phyloP scores from a whole-genome alignment of 768 basidiomycete genomes.

The Leccinum sublutescens region DNA sequence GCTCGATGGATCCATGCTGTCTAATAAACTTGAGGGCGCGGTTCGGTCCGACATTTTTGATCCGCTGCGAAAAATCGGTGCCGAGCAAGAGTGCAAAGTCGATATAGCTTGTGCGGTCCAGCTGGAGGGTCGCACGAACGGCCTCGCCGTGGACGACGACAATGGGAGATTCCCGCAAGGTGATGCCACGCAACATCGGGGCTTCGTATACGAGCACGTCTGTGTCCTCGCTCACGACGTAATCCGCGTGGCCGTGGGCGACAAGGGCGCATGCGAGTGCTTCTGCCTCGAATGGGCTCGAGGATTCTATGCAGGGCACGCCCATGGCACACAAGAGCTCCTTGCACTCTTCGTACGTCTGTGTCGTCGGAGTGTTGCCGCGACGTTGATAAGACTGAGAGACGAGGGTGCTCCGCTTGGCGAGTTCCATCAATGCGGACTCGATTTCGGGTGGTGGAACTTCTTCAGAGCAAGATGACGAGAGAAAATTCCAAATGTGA shows the following conservation, averaged over 20 bases:
- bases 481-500: conserved; percentile 52
- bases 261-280: conserved; percentile 81
- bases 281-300: conserved; percentile 78
- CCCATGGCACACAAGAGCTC: conserved; percentile 77
- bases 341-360: conserved; percentile 70
- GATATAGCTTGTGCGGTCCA: conserved; percentile 60
- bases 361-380: conserved; percentile 55
- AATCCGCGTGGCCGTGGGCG: conserved; percentile 73
- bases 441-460: conserved; percentile 20
- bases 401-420: conserved; percentile 53
- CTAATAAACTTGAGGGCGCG: conserved; percentile 77
- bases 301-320: conserved; percentile 69
- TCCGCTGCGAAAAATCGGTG: conserved; percentile 86
- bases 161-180: conserved; percentile 58
- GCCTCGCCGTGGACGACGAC: conserved; percentile 60
- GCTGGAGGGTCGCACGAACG: conserved; percentile 54
- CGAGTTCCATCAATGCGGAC: conserved; percentile 33
- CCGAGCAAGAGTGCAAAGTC: conserved; percentile 88
- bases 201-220: conserved; percentile 83
- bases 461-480: conserved; percentile 13
- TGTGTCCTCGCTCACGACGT: conserved; percentile 89
- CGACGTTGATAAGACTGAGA: conserved; percentile 66
- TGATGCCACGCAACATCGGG: conserved; percentile 77
- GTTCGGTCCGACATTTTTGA: conserved; percentile 76
- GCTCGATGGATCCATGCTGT: conserved; percentile 70